Evolutionary conservation across 257 asterid species (phyloP), one percentile per base, ranked within the genome.

Genomic region (Galeopsis tetrahit): DNA sequence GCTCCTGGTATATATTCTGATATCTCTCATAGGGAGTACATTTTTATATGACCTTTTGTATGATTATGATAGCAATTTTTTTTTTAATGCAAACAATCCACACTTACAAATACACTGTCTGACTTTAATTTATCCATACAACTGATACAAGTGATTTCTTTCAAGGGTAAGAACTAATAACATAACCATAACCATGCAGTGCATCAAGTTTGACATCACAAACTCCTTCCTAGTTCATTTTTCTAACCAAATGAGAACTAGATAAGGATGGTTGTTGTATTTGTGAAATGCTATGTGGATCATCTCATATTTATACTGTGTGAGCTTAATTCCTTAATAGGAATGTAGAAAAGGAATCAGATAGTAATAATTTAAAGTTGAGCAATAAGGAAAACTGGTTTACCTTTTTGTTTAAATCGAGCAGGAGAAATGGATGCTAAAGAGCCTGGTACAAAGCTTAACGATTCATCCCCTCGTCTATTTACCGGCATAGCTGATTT

Each of bases 401-500:
- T 5, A 5, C 28, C 42, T 28, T 53, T 69, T 6, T 40, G 17
- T 43, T 69, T 63, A 21, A 62, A 56, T 42, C 69, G 59, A 53
- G 75, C 76, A 80, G 80, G 75, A 32, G 75, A 52, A 61, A 58
- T 8, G 67, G 64, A 74, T 7, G 71, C 10, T 61, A 77, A 76
- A 34, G 82, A 65, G 58, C 28, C 73, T 10, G 70, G 31, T 66
- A 58, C 74, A 32, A 71, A 77, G 75, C 66, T 51, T 13, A 49
- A 69, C 56, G 80, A 66, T 67, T 62, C 78, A 38, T 83, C 82
- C 57, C 87, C 91, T 17, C 65, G 52, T 69, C 75, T 83, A 11
- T 81, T 75, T 75, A 74, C 78, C 71, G 83, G 77, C 73, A 66
- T 74, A 33, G 81, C 80, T 10, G 86, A 81, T 66, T 76, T 70